phyloP scores from a whole-genome alignment of 2,329 filamentous ascomycete species.

The Verticillium tricorpus region DNA sequence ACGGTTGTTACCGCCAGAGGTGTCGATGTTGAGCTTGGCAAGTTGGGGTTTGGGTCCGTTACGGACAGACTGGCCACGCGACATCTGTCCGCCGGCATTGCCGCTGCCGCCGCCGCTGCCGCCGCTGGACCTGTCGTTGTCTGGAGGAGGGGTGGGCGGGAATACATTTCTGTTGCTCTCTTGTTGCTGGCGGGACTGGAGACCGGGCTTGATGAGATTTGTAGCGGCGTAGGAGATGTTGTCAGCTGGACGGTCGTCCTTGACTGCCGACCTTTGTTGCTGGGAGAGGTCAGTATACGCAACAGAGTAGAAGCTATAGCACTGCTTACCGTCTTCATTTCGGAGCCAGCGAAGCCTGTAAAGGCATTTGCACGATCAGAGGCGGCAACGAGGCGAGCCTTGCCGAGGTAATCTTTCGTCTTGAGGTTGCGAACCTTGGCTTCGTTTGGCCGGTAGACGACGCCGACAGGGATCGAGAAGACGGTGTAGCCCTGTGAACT shows the following conservation, averaged over 20 bases:
- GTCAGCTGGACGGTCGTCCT: slow-evolving; percentile 78
- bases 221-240: slow-evolving; percentile 89
- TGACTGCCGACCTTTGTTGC: slow-evolving; percentile 28
- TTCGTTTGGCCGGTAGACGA: slow-evolving; percentile 92
- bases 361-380: slow-evolving; percentile 77
- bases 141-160: slow-evolving; percentile 96
- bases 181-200: slow-evolving; percentile 77
- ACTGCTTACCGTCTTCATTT: slow-evolving; percentile 64
- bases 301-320: background rate
- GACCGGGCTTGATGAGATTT: slow-evolving; percentile 83
- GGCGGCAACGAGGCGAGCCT: slow-evolving; percentile 87
- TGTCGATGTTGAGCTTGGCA: slow-evolving; percentile 60
- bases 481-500: slow-evolving; percentile 81
- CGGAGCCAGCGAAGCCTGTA: slow-evolving; percentile 74
- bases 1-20: slow-evolving; percentile 41
- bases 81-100: slow-evolving; percentile 27
- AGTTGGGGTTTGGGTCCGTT: slow-evolving; percentile 57
- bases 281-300: slow-evolving; percentile 10
- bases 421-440: slow-evolving; percentile 98
- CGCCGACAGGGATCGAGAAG: slow-evolving; percentile 94
- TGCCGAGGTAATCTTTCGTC: slow-evolving; percentile 95
- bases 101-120: background rate
- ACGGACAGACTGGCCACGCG: slow-evolving; percentile 56
- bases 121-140: slow-evolving; percentile 61
- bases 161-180: slow-evolving; percentile 82